Conservation (phyloP, 2,329 filamentous ascomycete species). For the Ceratocystis smalleyi region DNA sequence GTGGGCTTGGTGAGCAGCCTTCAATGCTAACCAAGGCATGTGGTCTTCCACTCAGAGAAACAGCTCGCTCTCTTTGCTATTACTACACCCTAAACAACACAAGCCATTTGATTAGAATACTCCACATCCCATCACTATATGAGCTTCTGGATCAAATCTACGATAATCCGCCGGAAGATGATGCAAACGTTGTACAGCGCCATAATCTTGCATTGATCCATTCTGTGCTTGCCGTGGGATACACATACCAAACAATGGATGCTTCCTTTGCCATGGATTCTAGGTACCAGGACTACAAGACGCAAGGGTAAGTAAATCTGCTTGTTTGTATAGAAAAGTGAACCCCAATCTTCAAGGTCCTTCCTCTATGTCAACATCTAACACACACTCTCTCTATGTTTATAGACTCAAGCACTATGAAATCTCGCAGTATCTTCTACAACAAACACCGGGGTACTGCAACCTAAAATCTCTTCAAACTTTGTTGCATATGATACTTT, state of each 20-base stretch:
- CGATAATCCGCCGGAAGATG: conserved; percentile 50
- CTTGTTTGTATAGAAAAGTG: background rate
- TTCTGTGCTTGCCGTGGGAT: conserved; percentile 54
- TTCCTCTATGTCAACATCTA: background rate
- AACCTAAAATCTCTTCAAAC: conserved; percentile 61
- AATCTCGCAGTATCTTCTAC: conserved; percentile 47
- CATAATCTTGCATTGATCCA: conserved; percentile 57
- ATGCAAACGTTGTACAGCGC: conserved; percentile 20
- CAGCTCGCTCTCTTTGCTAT: conserved; percentile 38
- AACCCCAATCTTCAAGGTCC: no score
- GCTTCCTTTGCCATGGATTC: conserved; percentile 33
- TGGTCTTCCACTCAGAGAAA: conserved; percentile 53
- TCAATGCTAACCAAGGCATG: conserved; percentile 31
- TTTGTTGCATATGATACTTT: conserved; percentile 65
- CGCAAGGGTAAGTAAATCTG: conserved; percentile 37
- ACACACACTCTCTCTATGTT: background rate
- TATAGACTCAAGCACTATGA: conserved; percentile 59
- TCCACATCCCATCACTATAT: conserved; percentile 72
- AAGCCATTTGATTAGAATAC: conserved; percentile 48
- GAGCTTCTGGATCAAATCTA: conserved; percentile 64
- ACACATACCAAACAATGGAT: conserved; percentile 50
- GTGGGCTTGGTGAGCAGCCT: conserved; percentile 42
- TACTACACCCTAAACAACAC: conserved; percentile 42
- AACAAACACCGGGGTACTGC: conserved; percentile 52
- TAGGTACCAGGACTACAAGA: conserved; percentile 36